A percentile compares a stretch with the other conserved stretches of the same genome.
phyloP scores from a whole-genome alignment of 2,329 filamentous ascomycete genomes.

The Aspergillus luchuensis region DNA sequence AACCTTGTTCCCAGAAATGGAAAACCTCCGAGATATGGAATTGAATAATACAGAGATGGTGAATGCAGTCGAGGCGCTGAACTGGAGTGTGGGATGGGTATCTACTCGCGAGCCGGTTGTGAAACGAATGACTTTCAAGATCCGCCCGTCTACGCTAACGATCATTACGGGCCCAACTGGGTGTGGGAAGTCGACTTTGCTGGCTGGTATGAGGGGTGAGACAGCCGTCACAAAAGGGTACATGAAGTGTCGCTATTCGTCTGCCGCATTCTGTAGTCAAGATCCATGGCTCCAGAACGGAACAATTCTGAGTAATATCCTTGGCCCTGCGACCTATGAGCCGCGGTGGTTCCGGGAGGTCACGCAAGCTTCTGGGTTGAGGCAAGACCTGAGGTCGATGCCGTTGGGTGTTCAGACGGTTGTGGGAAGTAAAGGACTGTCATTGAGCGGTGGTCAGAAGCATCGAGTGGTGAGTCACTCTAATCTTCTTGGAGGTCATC shows the following conservation, averaged over 20 bases:
- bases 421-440: constrained; percentile 27
- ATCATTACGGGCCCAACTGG: constrained; percentile 32
- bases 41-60: constrained; percentile 1
- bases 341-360: constrained; percentile 30
- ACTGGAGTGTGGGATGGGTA: constrained; percentile 2
- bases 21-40: neutral
- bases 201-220: constrained; percentile 23
- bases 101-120: constrained; percentile 23
- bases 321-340: constrained; percentile 22
- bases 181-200: constrained; percentile 23
- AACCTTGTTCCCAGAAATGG: neutral
- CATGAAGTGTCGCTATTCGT: neutral
- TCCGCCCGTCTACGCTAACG: constrained; percentile 18
- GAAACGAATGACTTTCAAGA: constrained; percentile 23
- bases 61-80: neutral
- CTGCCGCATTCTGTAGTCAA: constrained; percentile 17
- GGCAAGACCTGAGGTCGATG: constrained; percentile 25
- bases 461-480: constrained; percentile 20
- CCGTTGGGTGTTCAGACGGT: constrained; percentile 24
- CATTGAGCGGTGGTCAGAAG: constrained; percentile 33
- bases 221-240: constrained; percentile 6
- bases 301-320: constrained; percentile 23
- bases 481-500: neutral
- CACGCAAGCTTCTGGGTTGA: constrained; percentile 26
- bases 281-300: constrained; percentile 21